These are phyloP conservation scores for Letharia columbiana DNA, from an alignment of 495 filamentous ascomycete genomes.

Conservation along the genomic window DNA sequence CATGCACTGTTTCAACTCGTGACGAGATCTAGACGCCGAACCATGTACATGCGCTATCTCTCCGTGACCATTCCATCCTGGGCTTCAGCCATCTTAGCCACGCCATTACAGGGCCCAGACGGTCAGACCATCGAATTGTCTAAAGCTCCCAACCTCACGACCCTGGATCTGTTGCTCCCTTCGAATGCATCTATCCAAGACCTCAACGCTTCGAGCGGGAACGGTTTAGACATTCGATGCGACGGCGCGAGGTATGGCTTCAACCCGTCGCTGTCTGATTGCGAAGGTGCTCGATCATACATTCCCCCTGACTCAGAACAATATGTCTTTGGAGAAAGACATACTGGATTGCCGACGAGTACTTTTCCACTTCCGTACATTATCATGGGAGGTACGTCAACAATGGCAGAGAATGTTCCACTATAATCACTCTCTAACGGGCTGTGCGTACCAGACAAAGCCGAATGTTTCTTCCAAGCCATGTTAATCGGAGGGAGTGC, in stretches of 20 bases:
- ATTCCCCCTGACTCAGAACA: neutral
- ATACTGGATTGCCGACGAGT: constrained; percentile 1
- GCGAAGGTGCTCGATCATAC: neutral
- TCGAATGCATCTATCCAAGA: neutral
- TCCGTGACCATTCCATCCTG: neutral
- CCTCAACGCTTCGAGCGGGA: neutral
- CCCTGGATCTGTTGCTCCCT: neutral
- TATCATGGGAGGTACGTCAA: constrained; percentile 2
- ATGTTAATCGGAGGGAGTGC: constrained; percentile 9
- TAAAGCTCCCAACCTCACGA: neutral
- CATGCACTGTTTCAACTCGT: neutral
- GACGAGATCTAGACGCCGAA: neutral
- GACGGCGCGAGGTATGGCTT: neutral
- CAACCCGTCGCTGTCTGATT: constrained; percentile 7
- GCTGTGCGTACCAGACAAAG: constrained; percentile 2
- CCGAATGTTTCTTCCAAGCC: constrained; percentile 8
- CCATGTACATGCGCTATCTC: neutral
- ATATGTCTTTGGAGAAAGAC: constrained; percentile 2
- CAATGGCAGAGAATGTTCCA: neutral
- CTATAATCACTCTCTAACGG: neutral
- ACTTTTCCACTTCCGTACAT: constrained; percentile 1
- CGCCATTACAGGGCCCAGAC: neutral
- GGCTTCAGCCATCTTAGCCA: neutral
- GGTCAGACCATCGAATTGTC: neutral
- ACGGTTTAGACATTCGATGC: neutral